Evolutionary conservation across 257 asterid species (phyloP).

Genomic region (Thymus quinquecostatus): DNA sequence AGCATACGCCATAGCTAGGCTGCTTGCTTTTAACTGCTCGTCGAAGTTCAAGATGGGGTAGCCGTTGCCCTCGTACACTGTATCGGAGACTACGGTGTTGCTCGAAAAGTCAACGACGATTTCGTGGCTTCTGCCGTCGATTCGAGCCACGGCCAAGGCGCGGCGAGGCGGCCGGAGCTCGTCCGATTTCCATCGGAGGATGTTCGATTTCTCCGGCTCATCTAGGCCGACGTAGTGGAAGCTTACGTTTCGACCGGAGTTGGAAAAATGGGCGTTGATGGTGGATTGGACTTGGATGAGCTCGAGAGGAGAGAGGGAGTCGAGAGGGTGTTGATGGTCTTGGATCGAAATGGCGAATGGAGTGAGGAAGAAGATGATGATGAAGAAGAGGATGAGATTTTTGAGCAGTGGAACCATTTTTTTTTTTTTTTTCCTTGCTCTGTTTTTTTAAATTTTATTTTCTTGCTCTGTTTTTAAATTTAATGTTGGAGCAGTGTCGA

Average conservation of each 20-base stretch:
- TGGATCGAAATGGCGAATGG: conserved; percentile 24
- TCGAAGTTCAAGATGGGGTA: conserved; percentile 47
- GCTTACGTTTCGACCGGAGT: conserved; percentile 32
- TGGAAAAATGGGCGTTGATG: conserved; percentile 33
- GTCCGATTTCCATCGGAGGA: conserved; percentile 39
- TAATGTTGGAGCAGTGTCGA: no score
- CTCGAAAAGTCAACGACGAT: conserved; percentile 46
- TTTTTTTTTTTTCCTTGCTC: no score
- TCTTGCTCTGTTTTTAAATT: no score
- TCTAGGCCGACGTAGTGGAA: conserved; percentile 74
- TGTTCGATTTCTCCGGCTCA: conserved; percentile 54
- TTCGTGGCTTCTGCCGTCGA: conserved; percentile 42
- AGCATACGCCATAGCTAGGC: conserved; percentile 41
- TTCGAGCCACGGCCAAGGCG: conserved; percentile 54
- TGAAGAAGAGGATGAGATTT: conserved; percentile 22
- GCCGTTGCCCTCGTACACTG: conserved; percentile 55
- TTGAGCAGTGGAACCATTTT: conserved; percentile 6
- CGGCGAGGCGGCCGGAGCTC: conserved; percentile 38
- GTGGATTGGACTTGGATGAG: conserved; percentile 48
- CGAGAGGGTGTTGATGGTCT: conserved; percentile 55
- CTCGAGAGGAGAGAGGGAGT: conserved; percentile 57
- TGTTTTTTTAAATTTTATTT: background rate
- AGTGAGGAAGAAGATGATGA: background rate
- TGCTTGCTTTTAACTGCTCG: conserved; percentile 47
- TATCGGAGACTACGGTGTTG: conserved; percentile 36